Evolutionary conservation across 1,139 yeast genomes (phyloP), one percentile per base, ranked within the genome.

Genomic region (Geotrichum restrictum): DNA sequence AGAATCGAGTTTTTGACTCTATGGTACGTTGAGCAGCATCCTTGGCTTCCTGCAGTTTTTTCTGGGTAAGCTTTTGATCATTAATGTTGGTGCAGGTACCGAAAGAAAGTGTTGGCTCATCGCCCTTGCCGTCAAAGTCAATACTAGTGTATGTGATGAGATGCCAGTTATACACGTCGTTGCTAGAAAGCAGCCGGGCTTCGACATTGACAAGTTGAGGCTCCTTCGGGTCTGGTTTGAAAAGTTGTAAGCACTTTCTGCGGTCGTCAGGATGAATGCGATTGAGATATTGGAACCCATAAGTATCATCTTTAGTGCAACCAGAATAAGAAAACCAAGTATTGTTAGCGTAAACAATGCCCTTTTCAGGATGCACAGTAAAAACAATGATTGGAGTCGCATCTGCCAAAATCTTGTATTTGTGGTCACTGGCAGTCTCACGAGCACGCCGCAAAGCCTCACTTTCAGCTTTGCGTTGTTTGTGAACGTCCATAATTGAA

Each of bases 1-100:
- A 84, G 66, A 88, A 88, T 7, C 88, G 89, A 0, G 96, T 85
- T 64, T 88, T 88, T n/a, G 95, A 93, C 64, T 88, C 96, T 69
- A 87, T 88, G 1, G 96, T 95, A 38, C 87, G 79, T 70, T 88
- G 96, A 0, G 96, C 96, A 64, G 86, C 88, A 45, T 87, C 81
- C 62, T 88, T 88, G 11, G 94, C 91, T 3, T 87, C 88, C 65
- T 88, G 95, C 51, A 89, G 72, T 66, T 88, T 69, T 53, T 68
- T 65, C 85, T 85, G 67, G 77, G 74, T 68, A 43, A 63, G 54
- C 56, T 66, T 65, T 51, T 66, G 69, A 49, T 65, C 68, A 41
- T 67, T 63, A 36, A 67, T 67, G 52, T 67, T 69, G 3, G 70
- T 67, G 44, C 68, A 63, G 13, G 70, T 64, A 11, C 70, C 71